Evolutionary conservation across 1,284 basidiomycete species (phyloP).

Genomic region (Cerrena zonata): DNA sequence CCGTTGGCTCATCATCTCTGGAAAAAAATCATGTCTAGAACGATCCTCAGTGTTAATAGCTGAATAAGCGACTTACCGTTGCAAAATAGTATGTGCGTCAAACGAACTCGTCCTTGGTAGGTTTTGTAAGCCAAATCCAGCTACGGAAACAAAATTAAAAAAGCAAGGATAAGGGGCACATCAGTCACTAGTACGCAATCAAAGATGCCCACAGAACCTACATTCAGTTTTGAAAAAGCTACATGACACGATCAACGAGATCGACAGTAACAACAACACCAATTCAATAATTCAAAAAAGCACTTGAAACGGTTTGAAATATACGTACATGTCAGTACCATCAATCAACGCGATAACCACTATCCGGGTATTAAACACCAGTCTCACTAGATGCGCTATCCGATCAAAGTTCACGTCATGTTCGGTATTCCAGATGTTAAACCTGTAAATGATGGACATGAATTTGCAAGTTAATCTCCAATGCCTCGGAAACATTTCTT

Average conservation of each 20-base stretch:
- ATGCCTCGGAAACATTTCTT: too few relatives aligned
- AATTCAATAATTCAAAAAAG: too few relatives aligned
- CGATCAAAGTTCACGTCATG: constrained; percentile 88
- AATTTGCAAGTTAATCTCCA: too few relatives aligned
- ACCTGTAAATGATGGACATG: constrained; percentile 54
- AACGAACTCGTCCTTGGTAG: constrained; percentile 66
- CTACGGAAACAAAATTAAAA: too few relatives aligned
- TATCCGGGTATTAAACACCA: constrained; percentile 87
- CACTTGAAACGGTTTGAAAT: constrained; percentile 9
- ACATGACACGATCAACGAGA: constrained; percentile 7
- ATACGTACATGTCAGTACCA: constrained; percentile 71
- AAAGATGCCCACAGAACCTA: too few relatives aligned
- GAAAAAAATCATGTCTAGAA: constrained; percentile 1
- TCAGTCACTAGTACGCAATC: too few relatives aligned
- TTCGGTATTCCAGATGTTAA: constrained; percentile 82
- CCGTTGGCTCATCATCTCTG: constrained; percentile 82
- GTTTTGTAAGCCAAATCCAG: constrained; percentile 53
- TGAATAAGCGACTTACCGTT: constrained; percentile 48
- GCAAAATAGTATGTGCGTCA: constrained; percentile 79
- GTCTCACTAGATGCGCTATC: constrained; percentile 82
- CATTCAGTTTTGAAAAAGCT: constrained; percentile 84
- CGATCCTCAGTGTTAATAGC: not conserved
- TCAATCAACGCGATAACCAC: constrained; percentile 82
- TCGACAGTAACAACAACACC: not conserved
- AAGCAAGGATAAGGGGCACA: too few relatives aligned